Conservation (phyloP, 306 rosid genomes). For the Luffa acutangula region DNA sequence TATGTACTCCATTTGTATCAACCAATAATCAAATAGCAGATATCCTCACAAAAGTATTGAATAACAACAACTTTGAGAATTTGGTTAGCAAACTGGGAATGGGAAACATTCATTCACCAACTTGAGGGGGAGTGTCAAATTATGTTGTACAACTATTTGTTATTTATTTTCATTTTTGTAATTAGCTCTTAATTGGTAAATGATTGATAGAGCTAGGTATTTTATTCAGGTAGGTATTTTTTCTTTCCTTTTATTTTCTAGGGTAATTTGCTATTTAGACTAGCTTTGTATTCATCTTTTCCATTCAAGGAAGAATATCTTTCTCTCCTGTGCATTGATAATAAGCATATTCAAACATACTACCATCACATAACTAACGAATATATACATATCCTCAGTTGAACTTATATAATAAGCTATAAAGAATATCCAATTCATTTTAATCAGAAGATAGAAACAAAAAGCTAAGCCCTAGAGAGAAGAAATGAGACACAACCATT, state of each 20-base stretch:
- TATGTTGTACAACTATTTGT: neutral
- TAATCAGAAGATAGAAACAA: neutral
- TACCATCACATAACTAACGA: neutral
- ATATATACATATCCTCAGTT: neutral
- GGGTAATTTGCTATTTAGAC: too few relatives aligned
- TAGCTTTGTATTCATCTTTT: too few relatives aligned
- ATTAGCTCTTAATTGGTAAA: neutral
- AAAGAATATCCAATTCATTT: neutral
- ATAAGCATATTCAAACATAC: neutral
- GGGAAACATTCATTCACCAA: neutral
- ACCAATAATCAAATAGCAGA: neutral
- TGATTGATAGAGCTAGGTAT: too few relatives aligned
- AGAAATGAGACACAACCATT: constrained; percentile 30
- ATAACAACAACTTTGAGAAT: neutral
- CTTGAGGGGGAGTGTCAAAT: neutral
- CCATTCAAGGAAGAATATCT: too few relatives aligned
- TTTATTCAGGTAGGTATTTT: too few relatives aligned
- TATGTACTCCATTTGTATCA: neutral
- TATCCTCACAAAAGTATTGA: neutral
- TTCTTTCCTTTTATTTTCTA: too few relatives aligned
- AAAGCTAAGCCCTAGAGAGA: neutral
- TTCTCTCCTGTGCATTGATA: too few relatives aligned
- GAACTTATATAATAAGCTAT: neutral
- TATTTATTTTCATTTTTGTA: neutral
- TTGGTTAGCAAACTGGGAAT: neutral